phyloP scores from a whole-genome alignment of 768 basidiomycete species.

The Filobasidium wieringae region DNA sequence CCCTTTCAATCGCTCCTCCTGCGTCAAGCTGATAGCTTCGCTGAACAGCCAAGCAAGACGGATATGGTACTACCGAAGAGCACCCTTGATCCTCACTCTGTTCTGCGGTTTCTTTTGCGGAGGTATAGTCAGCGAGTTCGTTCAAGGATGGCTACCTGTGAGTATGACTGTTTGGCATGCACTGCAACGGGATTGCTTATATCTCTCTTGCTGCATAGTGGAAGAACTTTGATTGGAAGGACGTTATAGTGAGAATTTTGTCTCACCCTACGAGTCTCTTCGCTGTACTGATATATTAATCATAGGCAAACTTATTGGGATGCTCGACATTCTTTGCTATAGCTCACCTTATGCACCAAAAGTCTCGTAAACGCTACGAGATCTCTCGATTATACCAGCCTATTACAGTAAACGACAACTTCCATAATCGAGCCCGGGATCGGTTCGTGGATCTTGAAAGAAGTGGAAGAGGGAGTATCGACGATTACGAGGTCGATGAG shows the following conservation, averaged over 20 bases:
- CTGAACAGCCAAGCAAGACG: constrained; percentile 19
- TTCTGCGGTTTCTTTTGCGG: constrained; percentile 27
- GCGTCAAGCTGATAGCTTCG: neutral
- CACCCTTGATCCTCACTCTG: constrained; percentile 29
- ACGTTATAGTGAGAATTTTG: constrained; percentile 22
- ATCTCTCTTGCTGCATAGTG: constrained; percentile 18
- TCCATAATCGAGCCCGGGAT: neutral
- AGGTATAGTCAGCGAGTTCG: constrained; percentile 30
- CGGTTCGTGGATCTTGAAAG: neutral
- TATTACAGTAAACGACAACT: neutral
- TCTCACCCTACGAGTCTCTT: neutral
- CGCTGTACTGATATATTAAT: neutral
- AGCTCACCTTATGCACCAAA: constrained; percentile 24
- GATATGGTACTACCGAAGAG: constrained; percentile 36
- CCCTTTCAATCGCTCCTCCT: neutral
- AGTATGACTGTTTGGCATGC: constrained; percentile 6
- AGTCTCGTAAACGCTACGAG: constrained; percentile 18
- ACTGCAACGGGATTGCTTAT: neutral
- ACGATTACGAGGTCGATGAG: neutral
- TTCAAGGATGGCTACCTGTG: constrained; percentile 31
- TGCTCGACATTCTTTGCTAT: constrained; percentile 28
- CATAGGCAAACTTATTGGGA: constrained; percentile 32
- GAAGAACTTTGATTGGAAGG: constrained; percentile 35
- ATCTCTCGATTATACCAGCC: constrained; percentile 25
- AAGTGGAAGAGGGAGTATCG: neutral